These are phyloP conservation scores for Solanum ahanhuiri DNA, from an alignment of 257 asterid genomes.

Conservation along the genomic window DNA sequence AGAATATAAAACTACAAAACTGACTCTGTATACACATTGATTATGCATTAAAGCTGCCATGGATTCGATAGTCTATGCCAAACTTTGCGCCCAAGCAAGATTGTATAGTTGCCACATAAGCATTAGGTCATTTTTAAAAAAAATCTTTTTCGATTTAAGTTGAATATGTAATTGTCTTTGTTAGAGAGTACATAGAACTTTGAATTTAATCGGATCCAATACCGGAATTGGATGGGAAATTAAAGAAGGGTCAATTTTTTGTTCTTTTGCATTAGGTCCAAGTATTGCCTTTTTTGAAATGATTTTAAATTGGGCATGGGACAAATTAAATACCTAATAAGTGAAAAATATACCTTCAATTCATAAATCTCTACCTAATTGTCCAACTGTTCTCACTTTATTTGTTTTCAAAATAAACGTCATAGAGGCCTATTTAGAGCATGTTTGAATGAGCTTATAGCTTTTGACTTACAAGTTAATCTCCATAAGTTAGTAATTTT, in stretches of 20 bases:
- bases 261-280: background rate
- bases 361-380: background rate
- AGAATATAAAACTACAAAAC: background rate
- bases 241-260: background rate
- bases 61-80: background rate
- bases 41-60: background rate
- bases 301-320: background rate
- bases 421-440: background rate
- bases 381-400: background rate
- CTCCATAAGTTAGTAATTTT: no score
- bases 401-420: background rate
- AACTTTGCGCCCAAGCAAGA: background rate
- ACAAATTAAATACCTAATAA: background rate
- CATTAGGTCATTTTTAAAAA: background rate
- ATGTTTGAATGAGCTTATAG: no score
- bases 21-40: background rate
- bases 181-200: no score
- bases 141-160: no score
- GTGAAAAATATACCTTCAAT: background rate
- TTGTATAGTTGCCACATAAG: background rate
- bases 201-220: background rate
- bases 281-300: background rate
- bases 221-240: background rate
- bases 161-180: no score
- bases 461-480: no score